A percentile compares a stretch with the other conserved stretches of the same genome.
Conservation (phyloP, 2,329 filamentous ascomycete genomes). For the Phoma sp. region DNA sequence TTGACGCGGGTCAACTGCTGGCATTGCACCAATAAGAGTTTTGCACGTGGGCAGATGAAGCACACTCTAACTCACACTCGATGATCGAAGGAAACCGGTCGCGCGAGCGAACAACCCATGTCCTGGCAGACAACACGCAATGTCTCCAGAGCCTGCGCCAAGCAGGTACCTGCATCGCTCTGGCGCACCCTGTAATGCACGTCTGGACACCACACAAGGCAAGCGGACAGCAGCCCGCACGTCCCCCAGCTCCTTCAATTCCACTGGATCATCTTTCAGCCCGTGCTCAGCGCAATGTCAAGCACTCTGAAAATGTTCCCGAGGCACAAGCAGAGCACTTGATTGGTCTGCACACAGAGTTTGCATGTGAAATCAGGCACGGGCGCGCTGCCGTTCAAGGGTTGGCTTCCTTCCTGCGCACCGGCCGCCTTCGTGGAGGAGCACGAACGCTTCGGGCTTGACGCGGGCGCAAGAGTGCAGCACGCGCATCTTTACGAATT, state of each 20-base stretch:
- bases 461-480: slow-evolving; percentile 7
- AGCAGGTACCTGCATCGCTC: slow-evolving; percentile 14
- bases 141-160: not conserved
- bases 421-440: not conserved
- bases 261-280: slow-evolving; percentile 7
- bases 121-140: not conserved
- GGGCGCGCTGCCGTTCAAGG: not conserved
- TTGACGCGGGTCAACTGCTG: slow-evolving; percentile 1
- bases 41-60: slow-evolving; percentile 10
- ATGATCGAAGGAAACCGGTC: not conserved
- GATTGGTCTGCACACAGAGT: slow-evolving; percentile 7
- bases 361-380: slow-evolving; percentile 15
- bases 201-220: slow-evolving; percentile 1
- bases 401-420: slow-evolving; percentile 3
- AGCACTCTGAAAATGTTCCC: slow-evolving; percentile 11
- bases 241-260: slow-evolving; percentile 6
- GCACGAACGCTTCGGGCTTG: slow-evolving; percentile 1
- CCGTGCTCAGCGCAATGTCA: slow-evolving; percentile 7
- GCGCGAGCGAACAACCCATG: slow-evolving; percentile 1
- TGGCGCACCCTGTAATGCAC: slow-evolving; percentile 4
- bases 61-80: not conserved
- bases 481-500: not conserved
- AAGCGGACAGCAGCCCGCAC: slow-evolving; percentile 3
- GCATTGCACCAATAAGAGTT: slow-evolving; percentile 2
- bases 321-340: not conserved